Conservation (phyloP, 257 asterid species). For the Ajuga chamaepitys region DNA sequence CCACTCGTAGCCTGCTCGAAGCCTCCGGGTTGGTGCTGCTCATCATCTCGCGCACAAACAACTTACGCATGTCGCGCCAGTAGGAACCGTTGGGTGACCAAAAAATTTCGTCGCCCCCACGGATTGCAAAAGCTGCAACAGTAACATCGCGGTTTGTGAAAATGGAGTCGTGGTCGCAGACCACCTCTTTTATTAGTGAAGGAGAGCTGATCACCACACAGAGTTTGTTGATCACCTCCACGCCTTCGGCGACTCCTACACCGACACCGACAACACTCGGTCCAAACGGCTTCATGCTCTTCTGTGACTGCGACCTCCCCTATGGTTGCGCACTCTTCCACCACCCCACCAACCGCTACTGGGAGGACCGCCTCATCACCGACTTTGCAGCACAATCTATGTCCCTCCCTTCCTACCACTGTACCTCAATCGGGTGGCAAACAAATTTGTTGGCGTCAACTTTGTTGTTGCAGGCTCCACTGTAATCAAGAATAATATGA, state of each 20-base stretch:
- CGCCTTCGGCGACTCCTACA: constrained; percentile 88
- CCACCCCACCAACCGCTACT: constrained; percentile 82
- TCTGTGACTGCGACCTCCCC: constrained; percentile 69
- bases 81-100: too few relatives aligned
- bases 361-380: constrained; percentile 78
- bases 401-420: constrained; percentile 68
- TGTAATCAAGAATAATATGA: constrained; percentile 40
- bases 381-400: constrained; percentile 58
- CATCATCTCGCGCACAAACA: too few relatives aligned
- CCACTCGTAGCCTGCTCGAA: too few relatives aligned
- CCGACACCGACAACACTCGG: constrained; percentile 97
- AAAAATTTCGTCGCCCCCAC: too few relatives aligned
- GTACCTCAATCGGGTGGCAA: constrained; percentile 26
- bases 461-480: constrained; percentile 76
- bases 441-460: constrained; percentile 37
- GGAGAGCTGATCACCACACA: too few relatives aligned
- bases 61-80: too few relatives aligned
- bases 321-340: constrained; percentile 78
- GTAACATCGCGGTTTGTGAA: too few relatives aligned
- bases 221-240: too few relatives aligned
- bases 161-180: too few relatives aligned
- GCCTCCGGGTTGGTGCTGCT: too few relatives aligned
- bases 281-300: constrained; percentile 56
- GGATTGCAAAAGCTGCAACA: too few relatives aligned
- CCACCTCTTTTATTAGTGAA: too few relatives aligned